Evolutionary conservation across 1,284 basidiomycete genomes (phyloP).

Genomic region (Ustilago nuda): DNA sequence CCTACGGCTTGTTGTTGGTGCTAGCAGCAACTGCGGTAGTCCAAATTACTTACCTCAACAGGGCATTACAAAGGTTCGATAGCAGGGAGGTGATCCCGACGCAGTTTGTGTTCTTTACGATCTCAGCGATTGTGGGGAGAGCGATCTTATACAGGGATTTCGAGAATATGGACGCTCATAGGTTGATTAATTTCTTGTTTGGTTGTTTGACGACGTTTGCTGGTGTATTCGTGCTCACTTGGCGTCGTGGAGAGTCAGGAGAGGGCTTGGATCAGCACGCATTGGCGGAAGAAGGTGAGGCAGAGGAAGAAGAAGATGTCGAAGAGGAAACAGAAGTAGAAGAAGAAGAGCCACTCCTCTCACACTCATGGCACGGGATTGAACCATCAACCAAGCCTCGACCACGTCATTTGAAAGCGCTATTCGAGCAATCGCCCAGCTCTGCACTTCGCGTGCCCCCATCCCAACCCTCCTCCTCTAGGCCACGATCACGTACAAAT

Average conservation of each 20-base stretch:
- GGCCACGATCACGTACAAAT: constrained; percentile 41
- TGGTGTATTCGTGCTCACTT: constrained; percentile 78
- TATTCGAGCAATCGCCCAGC: constrained; percentile 20
- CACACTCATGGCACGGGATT: constrained; percentile 22
- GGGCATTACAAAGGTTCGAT: constrained; percentile 70
- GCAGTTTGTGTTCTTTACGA: constrained; percentile 84
- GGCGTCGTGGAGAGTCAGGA: constrained; percentile 21
- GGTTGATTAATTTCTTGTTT: constrained; percentile 86
- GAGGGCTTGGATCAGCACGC: no score
- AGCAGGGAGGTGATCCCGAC: constrained; percentile 74
- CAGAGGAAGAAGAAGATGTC: not conserved
- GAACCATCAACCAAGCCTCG: constrained; percentile 3
- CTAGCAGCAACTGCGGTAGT: constrained; percentile 83
- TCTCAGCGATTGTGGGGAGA: constrained; percentile 87
- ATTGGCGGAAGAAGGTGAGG: no score
- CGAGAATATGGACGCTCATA: constrained; percentile 73
- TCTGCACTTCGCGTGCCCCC: constrained; percentile 27
- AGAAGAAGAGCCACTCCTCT: constrained; percentile 18
- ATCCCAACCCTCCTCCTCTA: not conserved
- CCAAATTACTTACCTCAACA: constrained; percentile 90
- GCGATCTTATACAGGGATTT: constrained; percentile 95
- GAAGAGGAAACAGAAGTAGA: constrained; percentile 5
- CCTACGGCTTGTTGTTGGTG: constrained; percentile 72
- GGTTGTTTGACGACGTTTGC: constrained; percentile 83
- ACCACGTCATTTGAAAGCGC: not conserved